A percentile compares a stretch with the other conserved stretches of the same genome.
Evolutionary conservation across 768 basidiomycete genomes (phyloP).

Genomic region (Pisolithus orientalis): DNA sequence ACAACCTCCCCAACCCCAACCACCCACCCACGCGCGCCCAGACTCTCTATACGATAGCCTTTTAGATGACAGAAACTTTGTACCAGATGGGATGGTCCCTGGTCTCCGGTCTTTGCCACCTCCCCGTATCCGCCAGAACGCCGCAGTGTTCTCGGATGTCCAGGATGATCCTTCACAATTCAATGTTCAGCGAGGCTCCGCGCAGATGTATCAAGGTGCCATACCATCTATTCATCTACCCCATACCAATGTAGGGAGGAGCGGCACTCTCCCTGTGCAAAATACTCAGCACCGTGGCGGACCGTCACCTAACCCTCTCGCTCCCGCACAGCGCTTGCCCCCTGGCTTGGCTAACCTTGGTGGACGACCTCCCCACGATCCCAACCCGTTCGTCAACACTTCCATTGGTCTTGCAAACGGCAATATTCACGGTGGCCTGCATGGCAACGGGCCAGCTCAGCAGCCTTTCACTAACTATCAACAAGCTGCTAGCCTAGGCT

Average conservation of each 20-base stretch:
- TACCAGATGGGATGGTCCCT: conserved; percentile 83
- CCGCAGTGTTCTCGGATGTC: conserved; percentile 49
- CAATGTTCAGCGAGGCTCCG: conserved; percentile 51
- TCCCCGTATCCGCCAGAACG: conserved; percentile 53
- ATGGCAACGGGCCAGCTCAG: conserved; percentile 40
- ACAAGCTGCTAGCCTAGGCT: conserved; percentile 38
- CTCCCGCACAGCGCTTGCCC: conserved; percentile 57
- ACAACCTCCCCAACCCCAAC: conserved; percentile 37
- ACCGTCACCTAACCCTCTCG: conserved; percentile 53
- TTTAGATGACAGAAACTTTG: conserved; percentile 68
- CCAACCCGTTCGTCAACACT: conserved; percentile 49
- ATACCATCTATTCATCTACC: conserved; percentile 45
- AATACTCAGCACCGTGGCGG: conserved; percentile 63
- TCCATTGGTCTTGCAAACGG: conserved; percentile 41
- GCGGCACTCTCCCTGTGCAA: conserved; percentile 49
- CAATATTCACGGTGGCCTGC: conserved; percentile 40
- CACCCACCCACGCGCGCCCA: conserved; percentile 40
- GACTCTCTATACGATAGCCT: conserved; percentile 71
- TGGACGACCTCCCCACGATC: conserved; percentile 75
- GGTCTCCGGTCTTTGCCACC: conserved; percentile 66
- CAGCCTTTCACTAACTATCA: conserved; percentile 51
- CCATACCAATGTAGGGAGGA: conserved; percentile 44
- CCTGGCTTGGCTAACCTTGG: conserved; percentile 80
- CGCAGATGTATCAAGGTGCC: conserved; percentile 51
- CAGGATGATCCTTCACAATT: conserved; percentile 61